phyloP scores from a whole-genome alignment of 1,284 basidiomycete species.

The Rhodotorula sp. region DNA sequence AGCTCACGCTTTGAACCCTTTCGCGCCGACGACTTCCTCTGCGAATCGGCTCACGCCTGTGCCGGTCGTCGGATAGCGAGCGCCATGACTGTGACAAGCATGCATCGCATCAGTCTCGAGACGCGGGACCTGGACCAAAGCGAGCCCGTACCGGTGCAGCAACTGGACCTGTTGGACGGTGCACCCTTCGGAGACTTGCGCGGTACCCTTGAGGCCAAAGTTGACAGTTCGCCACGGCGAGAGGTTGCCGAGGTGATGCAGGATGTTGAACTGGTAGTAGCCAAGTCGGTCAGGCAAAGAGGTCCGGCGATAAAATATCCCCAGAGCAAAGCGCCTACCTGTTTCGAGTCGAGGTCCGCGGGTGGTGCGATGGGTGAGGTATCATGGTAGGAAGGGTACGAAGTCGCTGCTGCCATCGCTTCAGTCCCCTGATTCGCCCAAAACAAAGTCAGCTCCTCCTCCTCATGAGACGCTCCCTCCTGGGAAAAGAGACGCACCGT shows the following conservation, averaged over 20 bases:
- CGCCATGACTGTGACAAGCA: constrained; percentile 53
- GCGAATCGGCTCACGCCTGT: constrained; percentile 68
- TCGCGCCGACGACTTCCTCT: constrained; percentile 57
- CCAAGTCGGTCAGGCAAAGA: background rate
- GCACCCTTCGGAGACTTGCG: constrained; percentile 30
- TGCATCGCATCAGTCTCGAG: background rate
- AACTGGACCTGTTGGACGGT: constrained; percentile 38
- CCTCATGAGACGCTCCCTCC: background rate
- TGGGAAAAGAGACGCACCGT: constrained; percentile 4
- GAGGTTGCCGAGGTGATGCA: constrained; percentile 76
- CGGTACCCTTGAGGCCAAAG: constrained; percentile 23
- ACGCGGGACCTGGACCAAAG: background rate
- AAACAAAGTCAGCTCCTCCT: background rate
- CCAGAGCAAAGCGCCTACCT: background rate
- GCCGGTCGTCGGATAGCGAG: constrained; percentile 66
- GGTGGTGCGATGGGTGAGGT: constrained; percentile 30
- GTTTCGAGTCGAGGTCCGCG: background rate
- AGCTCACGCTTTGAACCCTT: constrained; percentile 44
- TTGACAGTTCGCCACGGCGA: constrained; percentile 78
- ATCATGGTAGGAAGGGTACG: constrained; percentile 29
- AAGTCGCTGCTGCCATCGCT: constrained; percentile 34
- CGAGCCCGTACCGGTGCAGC: constrained; percentile 55
- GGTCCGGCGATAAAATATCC: no score
- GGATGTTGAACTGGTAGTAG: constrained; percentile 56
- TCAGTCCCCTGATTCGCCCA: constrained; percentile 26